A percentile compares a stretch with the other conserved stretches of the same genome.
These are phyloP conservation scores for Pelargonium nanum DNA, from an alignment of 345 rosid genomes.

Conservation along the genomic window DNA sequence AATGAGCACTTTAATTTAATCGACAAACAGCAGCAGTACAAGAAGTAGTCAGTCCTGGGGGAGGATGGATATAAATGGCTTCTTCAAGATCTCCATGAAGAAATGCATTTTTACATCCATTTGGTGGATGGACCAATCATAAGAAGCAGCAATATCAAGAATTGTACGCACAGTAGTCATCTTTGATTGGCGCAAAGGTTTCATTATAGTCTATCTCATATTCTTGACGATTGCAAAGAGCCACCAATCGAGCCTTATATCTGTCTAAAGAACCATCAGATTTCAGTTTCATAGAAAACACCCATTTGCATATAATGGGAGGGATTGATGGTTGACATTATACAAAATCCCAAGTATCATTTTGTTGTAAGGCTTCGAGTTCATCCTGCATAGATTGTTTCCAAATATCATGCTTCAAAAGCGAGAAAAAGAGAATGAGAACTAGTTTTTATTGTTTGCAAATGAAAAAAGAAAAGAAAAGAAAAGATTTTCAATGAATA, in stretches of 20 bases:
- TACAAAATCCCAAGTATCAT: background rate
- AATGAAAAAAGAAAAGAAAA: too few relatives aligned
- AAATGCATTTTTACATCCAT: background rate
- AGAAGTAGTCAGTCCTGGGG: background rate
- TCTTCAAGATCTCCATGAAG: background rate
- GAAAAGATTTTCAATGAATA: too few relatives aligned
- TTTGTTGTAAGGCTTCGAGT: background rate
- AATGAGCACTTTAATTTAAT: constrained; percentile 1
- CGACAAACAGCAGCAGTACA: background rate
- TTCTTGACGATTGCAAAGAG: background rate
- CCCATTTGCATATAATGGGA: background rate
- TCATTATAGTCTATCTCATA: background rate
- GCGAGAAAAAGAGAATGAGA: too few relatives aligned
- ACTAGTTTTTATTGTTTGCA: too few relatives aligned
- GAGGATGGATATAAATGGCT: background rate
- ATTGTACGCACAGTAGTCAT: background rate
- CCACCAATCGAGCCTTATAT: background rate
- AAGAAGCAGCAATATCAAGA: background rate
- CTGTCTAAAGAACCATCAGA: background rate
- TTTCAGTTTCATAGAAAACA: background rate
- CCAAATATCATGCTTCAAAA: too few relatives aligned
- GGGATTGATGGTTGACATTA: background rate
- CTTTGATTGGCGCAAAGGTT: background rate
- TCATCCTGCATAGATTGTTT: too few relatives aligned
- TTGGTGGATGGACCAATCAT: background rate